phyloP scores from a whole-genome alignment of 371 early-diverging fungal genomes.

The Saksenaea oblongispora region DNA sequence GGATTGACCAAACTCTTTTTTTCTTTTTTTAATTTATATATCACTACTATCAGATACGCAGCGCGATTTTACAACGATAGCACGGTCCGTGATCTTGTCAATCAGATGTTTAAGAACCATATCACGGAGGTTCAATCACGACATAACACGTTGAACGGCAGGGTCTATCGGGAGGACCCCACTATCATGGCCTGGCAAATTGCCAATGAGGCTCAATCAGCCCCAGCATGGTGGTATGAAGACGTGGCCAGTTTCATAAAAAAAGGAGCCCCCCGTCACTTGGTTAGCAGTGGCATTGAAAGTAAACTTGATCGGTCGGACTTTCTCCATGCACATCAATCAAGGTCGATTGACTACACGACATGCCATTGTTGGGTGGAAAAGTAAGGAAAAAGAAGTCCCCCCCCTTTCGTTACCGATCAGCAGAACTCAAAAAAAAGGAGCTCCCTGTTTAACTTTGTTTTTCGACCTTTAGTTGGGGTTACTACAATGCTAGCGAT shows the following conservation, averaged over 20 bases:
- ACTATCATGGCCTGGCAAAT: conserved; percentile 51
- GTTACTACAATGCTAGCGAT: conserved; percentile 45
- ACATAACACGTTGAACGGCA: conserved; percentile 39
- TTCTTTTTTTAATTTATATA: not conserved
- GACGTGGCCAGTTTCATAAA: conserved; percentile 51
- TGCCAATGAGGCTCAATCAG: conserved; percentile 47
- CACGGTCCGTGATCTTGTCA: conserved; percentile 14
- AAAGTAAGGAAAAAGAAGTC: conserved; percentile 35
- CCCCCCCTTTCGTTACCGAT: not conserved
- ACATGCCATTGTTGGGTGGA: conserved; percentile 63
- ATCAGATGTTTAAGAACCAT: conserved; percentile 36
- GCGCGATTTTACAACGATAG: conserved; percentile 47
- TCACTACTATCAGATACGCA: conserved; percentile 1
- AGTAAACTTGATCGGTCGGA: conserved; percentile 46
- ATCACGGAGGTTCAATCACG: conserved; percentile 33
- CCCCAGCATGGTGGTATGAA: conserved; percentile 48
- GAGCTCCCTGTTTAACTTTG: conserved; percentile 4
- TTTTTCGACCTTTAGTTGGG: conserved; percentile 37
- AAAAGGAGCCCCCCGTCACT: conserved; percentile 43
- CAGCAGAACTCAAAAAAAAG: not conserved
- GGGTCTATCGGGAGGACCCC: conserved; percentile 38
- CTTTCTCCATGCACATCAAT: conserved; percentile 50
- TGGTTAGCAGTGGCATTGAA: conserved; percentile 59
- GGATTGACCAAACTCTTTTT: not conserved
- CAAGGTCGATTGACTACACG: conserved; percentile 49